Percentiles rank a stretch among this genome's conserved stretches.
These are phyloP conservation scores for Pseudogymnoascus sp. DNA, from an alignment of 2,329 filamentous ascomycete genomes.

Conservation along the genomic window DNA sequence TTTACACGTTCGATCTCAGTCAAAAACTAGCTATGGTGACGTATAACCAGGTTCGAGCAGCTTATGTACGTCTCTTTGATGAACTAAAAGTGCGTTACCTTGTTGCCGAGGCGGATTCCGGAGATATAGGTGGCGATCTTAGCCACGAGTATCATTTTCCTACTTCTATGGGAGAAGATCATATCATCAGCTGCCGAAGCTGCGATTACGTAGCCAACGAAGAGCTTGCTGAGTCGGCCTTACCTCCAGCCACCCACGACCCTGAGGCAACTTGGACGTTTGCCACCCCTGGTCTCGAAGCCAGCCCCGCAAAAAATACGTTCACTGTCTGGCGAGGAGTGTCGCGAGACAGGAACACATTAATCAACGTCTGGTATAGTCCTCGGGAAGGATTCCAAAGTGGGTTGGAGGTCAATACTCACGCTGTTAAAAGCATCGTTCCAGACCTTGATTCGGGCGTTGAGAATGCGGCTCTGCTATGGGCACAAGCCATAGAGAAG, in stretches of 20 bases:
- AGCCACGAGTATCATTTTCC: slow-evolving; percentile 94
- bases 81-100: slow-evolving; percentile 78
- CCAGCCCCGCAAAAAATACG: background rate
- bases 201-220: slow-evolving; percentile 81
- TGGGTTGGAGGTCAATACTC: slow-evolving; percentile 43
- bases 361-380: slow-evolving; percentile 58
- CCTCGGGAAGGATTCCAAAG: background rate
- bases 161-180: slow-evolving; percentile 75
- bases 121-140: slow-evolving; percentile 87
- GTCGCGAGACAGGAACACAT: slow-evolving; percentile 57
- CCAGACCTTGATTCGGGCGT: slow-evolving; percentile 66
- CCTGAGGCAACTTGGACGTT: background rate
- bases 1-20: slow-evolving; percentile 86
- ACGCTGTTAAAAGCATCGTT: slow-evolving; percentile 59
- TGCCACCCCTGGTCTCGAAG: background rate
- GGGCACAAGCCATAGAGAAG: slow-evolving; percentile 30
- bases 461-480: slow-evolving; percentile 49
- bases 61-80: slow-evolving; percentile 71
- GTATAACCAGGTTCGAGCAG: slow-evolving; percentile 65
- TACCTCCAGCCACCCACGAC: background rate
- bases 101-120: slow-evolving; percentile 83
- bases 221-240: slow-evolving; percentile 57
- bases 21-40: slow-evolving; percentile 65
- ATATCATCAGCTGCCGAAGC: slow-evolving; percentile 63
- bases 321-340: slow-evolving; percentile 54